Evolutionary conservation across 2,329 filamentous ascomycete genomes (phyloP).

Genomic region (Ophiosphaerella herpotricha): DNA sequence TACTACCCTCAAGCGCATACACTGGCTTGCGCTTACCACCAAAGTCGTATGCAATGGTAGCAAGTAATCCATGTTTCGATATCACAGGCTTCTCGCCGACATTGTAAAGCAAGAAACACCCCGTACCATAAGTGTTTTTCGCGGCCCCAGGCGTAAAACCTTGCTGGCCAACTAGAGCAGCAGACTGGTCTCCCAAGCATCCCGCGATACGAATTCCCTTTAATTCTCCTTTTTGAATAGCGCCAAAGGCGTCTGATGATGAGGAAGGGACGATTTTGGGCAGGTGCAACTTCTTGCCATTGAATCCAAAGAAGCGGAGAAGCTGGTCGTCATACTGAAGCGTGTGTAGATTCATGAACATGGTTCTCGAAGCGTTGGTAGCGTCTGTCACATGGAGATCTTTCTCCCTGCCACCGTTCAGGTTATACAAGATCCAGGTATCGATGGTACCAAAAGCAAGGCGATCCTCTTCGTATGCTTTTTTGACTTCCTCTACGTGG

Average conservation of each 20-base stretch:
- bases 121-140: conserved; percentile 91
- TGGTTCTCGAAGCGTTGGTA: conserved; percentile 86
- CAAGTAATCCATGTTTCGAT: conserved; percentile 78
- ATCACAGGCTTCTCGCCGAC: conserved; percentile 84
- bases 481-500: conserved; percentile 69
- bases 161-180: conserved; percentile 82
- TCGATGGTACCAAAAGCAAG: conserved; percentile 88
- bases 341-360: conserved; percentile 90
- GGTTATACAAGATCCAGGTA: conserved; percentile 82
- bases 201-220: conserved; percentile 77
- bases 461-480: conserved; percentile 75
- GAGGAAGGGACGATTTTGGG: conserved; percentile 86
- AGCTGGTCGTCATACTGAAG: conserved; percentile 79
- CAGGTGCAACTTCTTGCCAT: conserved; percentile 71
- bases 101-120: conserved; percentile 88
- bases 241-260: conserved; percentile 72
- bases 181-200: conserved; percentile 84
- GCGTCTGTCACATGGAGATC: conserved; percentile 81
- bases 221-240: conserved; percentile 58
- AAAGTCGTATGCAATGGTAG: conserved; percentile 88
- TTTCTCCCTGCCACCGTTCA: conserved; percentile 73
- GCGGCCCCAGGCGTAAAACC: conserved; percentile 81
- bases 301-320: conserved; percentile 78
- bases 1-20: conserved; percentile 83
- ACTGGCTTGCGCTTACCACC: conserved; percentile 67